Conservation (phyloP, 768 basidiomycete species). For the Lentinus brumalis region DNA sequence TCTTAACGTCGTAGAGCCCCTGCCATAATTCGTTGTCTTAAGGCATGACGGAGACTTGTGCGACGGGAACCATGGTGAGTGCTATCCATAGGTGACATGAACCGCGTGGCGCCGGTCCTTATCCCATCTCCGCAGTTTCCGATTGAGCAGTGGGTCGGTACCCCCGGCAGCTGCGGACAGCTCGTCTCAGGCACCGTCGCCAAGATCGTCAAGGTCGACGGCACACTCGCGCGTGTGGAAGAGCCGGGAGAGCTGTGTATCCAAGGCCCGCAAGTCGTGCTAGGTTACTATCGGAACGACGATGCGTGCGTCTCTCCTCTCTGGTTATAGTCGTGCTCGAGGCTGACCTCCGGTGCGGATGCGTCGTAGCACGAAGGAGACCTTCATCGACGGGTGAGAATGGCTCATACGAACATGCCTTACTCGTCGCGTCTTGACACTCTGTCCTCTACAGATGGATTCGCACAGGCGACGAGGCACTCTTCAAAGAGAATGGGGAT, state of each 20-base stretch:
- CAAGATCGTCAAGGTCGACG: constrained; percentile 48
- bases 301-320: constrained; percentile 11
- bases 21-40: neutral
- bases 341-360: too few relatives aligned
- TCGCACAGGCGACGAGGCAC: constrained; percentile 66
- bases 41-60: constrained; percentile 75
- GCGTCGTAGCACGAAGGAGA: constrained; percentile 58
- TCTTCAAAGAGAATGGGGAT: constrained; percentile 55
- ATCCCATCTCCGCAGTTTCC: constrained; percentile 28
- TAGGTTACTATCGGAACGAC: constrained; percentile 31
- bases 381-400: constrained; percentile 64
- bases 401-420: constrained; percentile 24
- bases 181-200: constrained; percentile 47
- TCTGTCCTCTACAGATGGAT: constrained; percentile 50
- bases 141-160: constrained; percentile 14
- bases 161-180: constrained; percentile 35
- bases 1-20: neutral
- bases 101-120: constrained; percentile 46
- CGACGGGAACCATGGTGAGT: constrained; percentile 53
- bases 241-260: constrained; percentile 53
- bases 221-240: constrained; percentile 38
- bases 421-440: neutral
- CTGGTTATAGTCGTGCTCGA: neutral
- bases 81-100: constrained; percentile 45
- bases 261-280: constrained; percentile 42